These are phyloP conservation scores for Keithomyces neogunnii DNA, from an alignment of 2,329 filamentous ascomycete genomes.

Conservation along the genomic window DNA sequence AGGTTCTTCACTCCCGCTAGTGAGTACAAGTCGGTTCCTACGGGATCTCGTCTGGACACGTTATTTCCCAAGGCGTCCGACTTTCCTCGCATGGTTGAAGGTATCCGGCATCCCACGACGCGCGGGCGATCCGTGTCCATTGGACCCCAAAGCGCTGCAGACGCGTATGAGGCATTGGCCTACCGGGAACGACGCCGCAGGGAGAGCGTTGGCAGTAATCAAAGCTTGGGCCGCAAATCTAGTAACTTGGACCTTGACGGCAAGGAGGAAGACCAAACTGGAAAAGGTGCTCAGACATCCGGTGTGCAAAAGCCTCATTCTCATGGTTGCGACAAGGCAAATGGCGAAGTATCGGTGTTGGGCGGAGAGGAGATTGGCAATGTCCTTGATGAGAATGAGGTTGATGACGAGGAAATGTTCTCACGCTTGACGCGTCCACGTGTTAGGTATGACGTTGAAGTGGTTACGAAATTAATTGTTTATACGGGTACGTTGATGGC, in stretches of 20 bases:
- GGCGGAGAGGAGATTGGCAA: slow-evolving; percentile 1
- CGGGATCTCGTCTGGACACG: slow-evolving; percentile 64
- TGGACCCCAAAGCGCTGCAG: slow-evolving; percentile 89
- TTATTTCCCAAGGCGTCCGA: slow-evolving; percentile 86
- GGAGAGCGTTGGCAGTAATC: slow-evolving; percentile 46
- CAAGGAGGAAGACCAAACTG: slow-evolving; percentile 30
- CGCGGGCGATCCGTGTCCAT: slow-evolving; percentile 77
- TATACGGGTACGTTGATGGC: slow-evolving; percentile 64
- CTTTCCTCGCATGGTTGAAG: slow-evolving; percentile 71
- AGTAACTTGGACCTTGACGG: slow-evolving; percentile 33
- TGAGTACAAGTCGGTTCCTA: slow-evolving; percentile 77
- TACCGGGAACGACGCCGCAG: slow-evolving; percentile 63
- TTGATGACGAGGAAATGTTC: slow-evolving; percentile 74
- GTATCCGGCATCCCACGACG: slow-evolving; percentile 63
- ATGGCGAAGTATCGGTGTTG: slow-evolving; percentile 50
- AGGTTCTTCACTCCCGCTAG: slow-evolving; percentile 88
- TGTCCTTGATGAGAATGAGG: slow-evolving; percentile 34
- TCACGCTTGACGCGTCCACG: slow-evolving; percentile 74
- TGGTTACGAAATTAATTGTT: slow-evolving; percentile 92
- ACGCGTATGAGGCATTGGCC: slow-evolving; percentile 90
- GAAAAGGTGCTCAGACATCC: slow-evolving; percentile 30
- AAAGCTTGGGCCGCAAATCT: slow-evolving; percentile 34
- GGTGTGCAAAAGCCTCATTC: slow-evolving; percentile 40
- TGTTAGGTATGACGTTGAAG: slow-evolving; percentile 95
- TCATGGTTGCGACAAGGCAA: slow-evolving; percentile 62